Base-by-base conservation (phyloP, 305 asterid genomes). In the Fraxinus albicans region DNA sequence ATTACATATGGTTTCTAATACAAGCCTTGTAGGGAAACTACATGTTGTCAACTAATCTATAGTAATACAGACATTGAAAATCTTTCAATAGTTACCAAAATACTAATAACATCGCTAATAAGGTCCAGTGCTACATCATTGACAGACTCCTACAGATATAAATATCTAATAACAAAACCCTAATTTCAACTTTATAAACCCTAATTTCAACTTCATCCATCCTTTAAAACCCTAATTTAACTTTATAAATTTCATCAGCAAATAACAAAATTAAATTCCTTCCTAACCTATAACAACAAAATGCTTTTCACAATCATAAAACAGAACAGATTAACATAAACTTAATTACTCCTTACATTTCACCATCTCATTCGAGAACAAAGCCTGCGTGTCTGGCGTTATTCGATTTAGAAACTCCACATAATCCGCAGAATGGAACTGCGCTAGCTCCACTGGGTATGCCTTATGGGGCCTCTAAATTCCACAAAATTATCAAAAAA, bases 381-480 rank as follows among this genome's bases (percentile, higher is more conserved):
- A 82, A 40, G 86, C 81, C 83, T 86, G 95, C 2, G 92, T 93
- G 78, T 92, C 92, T 0, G 99, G 98, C 31, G 95, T 90, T 83
- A 96, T 94, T 76, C 98, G 86, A 84, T 95, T 95, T 90, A 96
- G 87, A 84, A 96, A 96, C 87, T 95, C 98, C 81, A 96, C 97
- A 81, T 96, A 96, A 85, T 96, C 98, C 12, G 98, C 94, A 4
- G 99, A 91, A 87, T 96, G 99, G 90, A 93, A 96, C 92, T 96
- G 99, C 3, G 98, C 98, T 86, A 96, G 86, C 97, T 96, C 99
- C 86, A 91, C 97, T 0, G 98, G 97, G 75, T 96, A 96, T n/a
- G 98, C 99, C 89, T 95, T 95, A 85, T 96, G 98, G 85, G 99
- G 99, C 93, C 99, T 95, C 97, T 96, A 84, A 84, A 87, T 50